Conservation (phyloP, 176 grass and related monocot genomes). For the Carex kokanica region DNA sequence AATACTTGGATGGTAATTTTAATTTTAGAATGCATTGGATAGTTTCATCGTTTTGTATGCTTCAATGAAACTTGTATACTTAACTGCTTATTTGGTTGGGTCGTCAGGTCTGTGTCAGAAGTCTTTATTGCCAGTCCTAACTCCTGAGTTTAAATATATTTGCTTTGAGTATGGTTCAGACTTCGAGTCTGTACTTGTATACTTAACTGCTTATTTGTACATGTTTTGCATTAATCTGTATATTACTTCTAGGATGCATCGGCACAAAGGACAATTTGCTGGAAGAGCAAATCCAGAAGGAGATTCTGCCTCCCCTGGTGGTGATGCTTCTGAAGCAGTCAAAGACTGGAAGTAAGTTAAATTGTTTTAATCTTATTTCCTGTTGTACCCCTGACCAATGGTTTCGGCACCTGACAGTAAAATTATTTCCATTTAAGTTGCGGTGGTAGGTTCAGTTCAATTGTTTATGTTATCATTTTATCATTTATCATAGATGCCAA, state of each 20-base stretch:
- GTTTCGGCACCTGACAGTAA: not conserved
- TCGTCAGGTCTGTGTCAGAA: not conserved
- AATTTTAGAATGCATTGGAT: not conserved
- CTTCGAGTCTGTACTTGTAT: not conserved
- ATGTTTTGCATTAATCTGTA: conserved; percentile 26
- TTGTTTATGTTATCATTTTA: conserved; percentile 25
- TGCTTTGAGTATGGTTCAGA: not conserved
- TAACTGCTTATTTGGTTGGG: not conserved
- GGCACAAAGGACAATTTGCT: conserved; percentile 77
- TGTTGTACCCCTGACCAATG: not conserved
- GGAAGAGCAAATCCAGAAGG: conserved; percentile 60
- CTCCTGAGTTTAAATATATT: not conserved
- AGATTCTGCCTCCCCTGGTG: conserved; percentile 37
- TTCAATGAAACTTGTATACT: not conserved
- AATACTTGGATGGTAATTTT: not conserved
- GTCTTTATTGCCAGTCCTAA: not conserved
- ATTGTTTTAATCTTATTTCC: conserved; percentile 21
- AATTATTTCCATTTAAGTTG: not conserved
- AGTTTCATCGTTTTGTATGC: not conserved
- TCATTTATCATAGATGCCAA: conserved; percentile 51
- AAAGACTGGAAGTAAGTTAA: conserved; percentile 62
- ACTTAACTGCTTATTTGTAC: not conserved
- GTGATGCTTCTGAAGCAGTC: conserved; percentile 56
- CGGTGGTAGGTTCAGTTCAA: conserved; percentile 4
- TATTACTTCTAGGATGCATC: conserved; percentile 65